Conservation (phyloP, 306 rosid species). For the Parietaria judaica region DNA sequence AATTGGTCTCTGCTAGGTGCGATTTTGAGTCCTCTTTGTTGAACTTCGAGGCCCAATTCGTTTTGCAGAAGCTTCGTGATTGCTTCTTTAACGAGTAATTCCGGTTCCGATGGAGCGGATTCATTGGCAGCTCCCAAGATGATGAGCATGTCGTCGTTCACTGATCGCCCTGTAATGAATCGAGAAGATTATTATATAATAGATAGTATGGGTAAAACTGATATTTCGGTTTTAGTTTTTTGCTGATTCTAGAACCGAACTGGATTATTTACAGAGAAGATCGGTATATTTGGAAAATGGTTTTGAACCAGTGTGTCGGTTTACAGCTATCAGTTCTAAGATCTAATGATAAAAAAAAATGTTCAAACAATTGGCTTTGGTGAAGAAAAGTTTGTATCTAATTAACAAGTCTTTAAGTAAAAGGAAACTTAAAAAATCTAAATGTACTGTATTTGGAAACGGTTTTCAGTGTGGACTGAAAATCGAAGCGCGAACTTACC, state of each 20-base stretch:
- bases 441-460: too few relatives aligned
- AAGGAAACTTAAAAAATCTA: too few relatives aligned
- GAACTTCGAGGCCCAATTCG: conserved; percentile 68
- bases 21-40: conserved; percentile 38
- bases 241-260: too few relatives aligned
- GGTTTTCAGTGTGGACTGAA: neutral
- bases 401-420: too few relatives aligned
- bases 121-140: conserved; percentile 54
- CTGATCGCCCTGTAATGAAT: conserved; percentile 47
- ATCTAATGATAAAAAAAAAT: too few relatives aligned
- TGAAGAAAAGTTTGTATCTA: too few relatives aligned
- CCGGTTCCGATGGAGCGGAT: conserved; percentile 27
- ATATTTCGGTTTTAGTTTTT: neutral
- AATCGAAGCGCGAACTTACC: conserved; percentile 36
- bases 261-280: too few relatives aligned
- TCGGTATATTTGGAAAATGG: too few relatives aligned
- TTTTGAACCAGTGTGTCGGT: too few relatives aligned
- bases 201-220: conserved; percentile 7
- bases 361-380: too few relatives aligned
- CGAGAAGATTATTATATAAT: conserved; percentile 12
- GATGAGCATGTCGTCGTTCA: conserved; percentile 70
- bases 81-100: conserved; percentile 51
- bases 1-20: conserved; percentile 23
- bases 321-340: too few relatives aligned
- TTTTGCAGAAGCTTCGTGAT: conserved; percentile 58